Evolutionary conservation across 202 grass and related monocot species (phyloP).

Genomic region (Zizania palustris): DNA sequence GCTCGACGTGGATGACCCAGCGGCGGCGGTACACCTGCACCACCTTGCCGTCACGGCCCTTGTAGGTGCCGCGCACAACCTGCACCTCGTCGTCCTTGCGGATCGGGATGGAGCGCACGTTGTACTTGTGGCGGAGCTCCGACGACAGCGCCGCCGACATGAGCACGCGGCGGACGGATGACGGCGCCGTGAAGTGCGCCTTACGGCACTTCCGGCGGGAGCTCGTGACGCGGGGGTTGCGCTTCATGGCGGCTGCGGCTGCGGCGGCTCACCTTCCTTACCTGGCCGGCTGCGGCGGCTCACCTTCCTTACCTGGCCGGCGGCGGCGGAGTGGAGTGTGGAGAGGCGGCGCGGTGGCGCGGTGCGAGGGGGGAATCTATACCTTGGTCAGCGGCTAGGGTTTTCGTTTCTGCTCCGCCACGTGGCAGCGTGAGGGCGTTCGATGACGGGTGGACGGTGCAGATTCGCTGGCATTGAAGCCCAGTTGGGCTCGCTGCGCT

Average conservation of each 20-base stretch:
- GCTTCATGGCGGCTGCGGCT: slow-evolving; percentile 84
- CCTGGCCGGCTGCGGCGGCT: no score
- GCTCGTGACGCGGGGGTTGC: slow-evolving; percentile 79
- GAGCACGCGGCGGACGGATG: slow-evolving; percentile 85
- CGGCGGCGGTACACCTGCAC: slow-evolving; percentile 93
- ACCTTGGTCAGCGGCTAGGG: neutral
- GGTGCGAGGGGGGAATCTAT: neutral
- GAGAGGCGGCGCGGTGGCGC: slow-evolving; percentile 20
- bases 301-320: neutral
- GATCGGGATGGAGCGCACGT: slow-evolving; percentile 84
- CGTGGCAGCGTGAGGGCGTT: neutral
- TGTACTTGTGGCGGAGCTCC: slow-evolving; percentile 95
- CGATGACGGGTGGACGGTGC: slow-evolving; percentile 10
- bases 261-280: no score
- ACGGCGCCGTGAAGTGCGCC: slow-evolving; percentile 95
- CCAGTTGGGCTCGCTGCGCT: slow-evolving; percentile 7
- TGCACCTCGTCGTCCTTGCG: slow-evolving; percentile 98
- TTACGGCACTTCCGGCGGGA: slow-evolving; percentile 98
- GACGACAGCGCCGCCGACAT: slow-evolving; percentile 86
- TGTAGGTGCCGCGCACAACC: slow-evolving; percentile 88
- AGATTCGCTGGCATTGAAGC: neutral
- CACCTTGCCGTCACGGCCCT: slow-evolving; percentile 97
- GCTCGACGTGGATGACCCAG: slow-evolving; percentile 97
- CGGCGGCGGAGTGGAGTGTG: no score
- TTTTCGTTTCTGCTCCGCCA: neutral